A percentile compares a stretch with the other conserved stretches of the same genome.
Conservation (phyloP, 2,329 filamentous ascomycete genomes). For the Fusarium odoratissimum region DNA sequence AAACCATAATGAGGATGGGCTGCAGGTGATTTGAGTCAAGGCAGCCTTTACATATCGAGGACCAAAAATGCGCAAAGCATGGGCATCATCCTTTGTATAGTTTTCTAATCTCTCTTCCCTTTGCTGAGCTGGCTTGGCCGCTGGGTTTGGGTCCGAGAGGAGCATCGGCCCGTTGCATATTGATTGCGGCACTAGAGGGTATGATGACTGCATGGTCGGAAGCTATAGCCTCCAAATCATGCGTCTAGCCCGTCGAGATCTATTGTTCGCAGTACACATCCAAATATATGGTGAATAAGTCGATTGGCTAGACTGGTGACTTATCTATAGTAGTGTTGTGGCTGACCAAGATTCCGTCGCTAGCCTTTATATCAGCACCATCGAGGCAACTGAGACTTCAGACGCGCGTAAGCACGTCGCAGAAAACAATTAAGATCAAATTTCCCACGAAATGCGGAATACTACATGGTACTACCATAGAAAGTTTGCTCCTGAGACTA, state of each 20-base stretch:
- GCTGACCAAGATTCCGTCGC: background rate
- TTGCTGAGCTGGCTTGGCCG: background rate
- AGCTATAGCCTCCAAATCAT: background rate
- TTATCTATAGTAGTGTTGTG: background rate
- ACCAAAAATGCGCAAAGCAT: background rate
- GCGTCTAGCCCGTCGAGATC: background rate
- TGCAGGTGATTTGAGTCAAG: constrained; percentile 7
- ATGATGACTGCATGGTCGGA: background rate
- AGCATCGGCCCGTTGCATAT: constrained; percentile 41
- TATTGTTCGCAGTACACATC: background rate
- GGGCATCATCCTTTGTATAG: background rate
- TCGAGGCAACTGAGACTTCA: background rate
- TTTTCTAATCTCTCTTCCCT: background rate
- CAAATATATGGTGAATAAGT: background rate
- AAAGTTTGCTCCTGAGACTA: background rate
- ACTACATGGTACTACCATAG: background rate
- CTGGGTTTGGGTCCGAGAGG: constrained; percentile 10
- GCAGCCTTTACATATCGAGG: background rate
- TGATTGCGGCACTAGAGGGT: constrained; percentile 4
- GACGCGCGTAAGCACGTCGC: background rate
- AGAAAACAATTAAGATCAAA: background rate
- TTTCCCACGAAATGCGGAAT: background rate
- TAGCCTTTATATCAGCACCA: background rate
- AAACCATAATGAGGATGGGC: constrained; percentile 1
- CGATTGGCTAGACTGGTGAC: background rate